phyloP scores from a whole-genome alignment of 2,329 filamentous ascomycete genomes.

The Didymella glomerata region DNA sequence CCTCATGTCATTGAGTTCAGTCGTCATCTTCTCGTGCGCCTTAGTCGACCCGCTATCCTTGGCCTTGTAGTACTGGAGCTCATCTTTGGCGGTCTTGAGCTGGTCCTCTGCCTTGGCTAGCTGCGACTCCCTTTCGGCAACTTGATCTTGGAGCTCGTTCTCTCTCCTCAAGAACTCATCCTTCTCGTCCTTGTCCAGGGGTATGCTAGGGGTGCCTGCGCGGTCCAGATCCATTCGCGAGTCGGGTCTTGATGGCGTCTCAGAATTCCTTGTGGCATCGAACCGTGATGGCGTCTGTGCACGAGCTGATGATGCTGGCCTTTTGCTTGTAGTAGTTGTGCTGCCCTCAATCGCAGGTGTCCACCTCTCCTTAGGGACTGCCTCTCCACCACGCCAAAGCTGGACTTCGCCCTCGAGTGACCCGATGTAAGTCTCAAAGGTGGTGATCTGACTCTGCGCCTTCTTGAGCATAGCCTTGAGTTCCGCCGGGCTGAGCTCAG shows the following conservation, averaged over 20 bases:
- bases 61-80: conserved; percentile 84
- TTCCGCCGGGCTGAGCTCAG: conserved; percentile 93
- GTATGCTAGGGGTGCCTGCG: conserved; percentile 83
- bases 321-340: conserved; percentile 58
- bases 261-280: conserved; percentile 56
- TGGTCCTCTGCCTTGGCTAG: conserved; percentile 81
- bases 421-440: conserved; percentile 85
- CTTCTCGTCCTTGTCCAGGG: conserved; percentile 93
- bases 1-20: conserved; percentile 89
- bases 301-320: conserved; percentile 60
- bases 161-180: conserved; percentile 95
- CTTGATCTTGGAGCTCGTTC: conserved; percentile 96
- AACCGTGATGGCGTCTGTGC: conserved; percentile 69
- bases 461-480: conserved; percentile 93
- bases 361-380: conserved; percentile 90
- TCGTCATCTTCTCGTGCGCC: conserved; percentile 86
- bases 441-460: conserved; percentile 86
- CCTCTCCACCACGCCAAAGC: conserved; percentile 86
- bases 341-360: conserved; percentile 70
- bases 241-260: conserved; percentile 63
- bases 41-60: conserved; percentile 83
- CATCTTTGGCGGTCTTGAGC: conserved; percentile 83
- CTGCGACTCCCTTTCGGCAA: conserved; percentile 89
- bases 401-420: conserved; percentile 85
- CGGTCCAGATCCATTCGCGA: conserved; percentile 76